Evolutionary conservation across 352 stramenopile genomes (phyloP).

Genomic region (Globisporangium paroecandrum): DNA sequence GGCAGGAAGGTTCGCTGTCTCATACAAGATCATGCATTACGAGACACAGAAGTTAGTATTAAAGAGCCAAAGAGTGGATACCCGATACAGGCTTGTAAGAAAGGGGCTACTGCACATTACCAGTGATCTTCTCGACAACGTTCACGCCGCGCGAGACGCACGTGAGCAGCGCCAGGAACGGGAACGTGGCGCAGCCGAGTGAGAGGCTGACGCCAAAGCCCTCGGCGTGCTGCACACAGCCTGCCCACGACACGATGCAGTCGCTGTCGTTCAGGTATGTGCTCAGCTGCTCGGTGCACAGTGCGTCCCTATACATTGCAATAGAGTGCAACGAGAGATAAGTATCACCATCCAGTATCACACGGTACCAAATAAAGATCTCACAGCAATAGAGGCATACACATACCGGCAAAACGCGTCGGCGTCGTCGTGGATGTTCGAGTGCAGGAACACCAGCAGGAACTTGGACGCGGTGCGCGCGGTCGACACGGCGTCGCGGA

Average conservation of each 20-base stretch:
- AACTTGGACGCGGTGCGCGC: conserved; percentile 82
- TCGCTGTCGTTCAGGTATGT: conserved; percentile 78
- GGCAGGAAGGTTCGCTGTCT: conserved; percentile 53
- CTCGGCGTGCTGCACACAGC: conserved; percentile 75
- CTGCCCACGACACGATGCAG: conserved; percentile 79
- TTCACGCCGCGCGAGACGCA: conserved; percentile 77
- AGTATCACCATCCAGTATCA: conserved; percentile 8
- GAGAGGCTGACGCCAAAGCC: conserved; percentile 78
- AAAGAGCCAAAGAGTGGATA: no score
- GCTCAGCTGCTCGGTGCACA: conserved; percentile 72
- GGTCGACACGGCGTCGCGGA: conserved; percentile 75
- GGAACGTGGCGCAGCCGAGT: conserved; percentile 80
- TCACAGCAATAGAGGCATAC: neutral
- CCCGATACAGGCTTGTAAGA: no score
- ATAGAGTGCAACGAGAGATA: conserved; percentile 4
- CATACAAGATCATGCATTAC: neutral
- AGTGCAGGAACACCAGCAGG: conserved; percentile 81
- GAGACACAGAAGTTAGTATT: neutral
- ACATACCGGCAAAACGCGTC: conserved; percentile 64
- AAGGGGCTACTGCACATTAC: conserved; percentile 19
- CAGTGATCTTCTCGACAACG: conserved; percentile 83
- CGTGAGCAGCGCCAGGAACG: conserved; percentile 75
- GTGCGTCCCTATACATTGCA: conserved; percentile 29
- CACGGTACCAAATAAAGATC: neutral
- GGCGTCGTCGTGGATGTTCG: conserved; percentile 79